Evolutionary conservation across 345 rosid species (phyloP), one percentile per base, ranked within the genome.

Genomic region (Syzygium aromaticum): DNA sequence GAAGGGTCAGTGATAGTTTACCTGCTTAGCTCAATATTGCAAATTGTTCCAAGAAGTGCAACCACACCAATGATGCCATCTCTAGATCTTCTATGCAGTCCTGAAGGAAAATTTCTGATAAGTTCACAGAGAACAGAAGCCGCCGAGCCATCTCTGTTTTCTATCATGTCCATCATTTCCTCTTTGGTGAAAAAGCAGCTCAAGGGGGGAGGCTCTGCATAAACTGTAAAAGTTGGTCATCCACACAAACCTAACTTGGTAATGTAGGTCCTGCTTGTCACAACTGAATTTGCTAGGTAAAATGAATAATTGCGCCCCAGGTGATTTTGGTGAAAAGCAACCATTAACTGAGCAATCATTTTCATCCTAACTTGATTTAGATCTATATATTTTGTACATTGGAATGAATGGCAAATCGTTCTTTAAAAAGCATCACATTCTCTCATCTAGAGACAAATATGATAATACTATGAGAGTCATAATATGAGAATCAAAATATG

Each of bases 21-120:
- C 98, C 95, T 94, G 98, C 97, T 94, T 51, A 94, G 93, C 43
- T 91, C 83, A 23, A 64, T 85, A 73, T 90, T 84, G 51, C 88
- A 4, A 84, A 92, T 94, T n/a, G 95, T 89, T 84, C 95, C 98
- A 49, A 94, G 95, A 53, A 94, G 89, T 3, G 93, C 95, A 30
- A 96, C 94, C 11, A 91, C 43, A 12, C 96, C 98, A 88, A 93
- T 86, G 77, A 92, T 61, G 22, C 87, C 90, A 64, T 88, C 86
- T 77, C 28, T 67, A 43, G 91, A 88, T 92, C 85, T 28, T 40
- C 53, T 15, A 27, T 83, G 17, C 46, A 89, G 86, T 87, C 86
- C 85, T 38, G 49, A 61, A 61, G 38, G 38, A 61, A 16, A 61
- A 61, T 61, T 61, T 27, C 86, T 86, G 64, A 84, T 64, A 56